These are phyloP conservation scores for Physaria fendleri DNA, from an alignment of 345 rosid species.

Conservation along the genomic window DNA sequence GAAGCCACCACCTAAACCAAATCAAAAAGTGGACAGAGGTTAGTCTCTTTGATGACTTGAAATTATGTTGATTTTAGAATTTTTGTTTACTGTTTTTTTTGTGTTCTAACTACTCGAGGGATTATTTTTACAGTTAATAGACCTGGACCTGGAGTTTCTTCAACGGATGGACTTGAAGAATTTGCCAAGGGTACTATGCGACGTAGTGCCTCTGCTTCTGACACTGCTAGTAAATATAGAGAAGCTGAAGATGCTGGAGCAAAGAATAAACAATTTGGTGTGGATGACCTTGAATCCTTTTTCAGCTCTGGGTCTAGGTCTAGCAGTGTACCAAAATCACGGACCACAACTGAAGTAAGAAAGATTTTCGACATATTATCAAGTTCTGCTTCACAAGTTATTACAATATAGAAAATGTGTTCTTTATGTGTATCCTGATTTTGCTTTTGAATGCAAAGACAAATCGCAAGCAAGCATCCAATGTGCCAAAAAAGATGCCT, in stretches of 20 bases:
- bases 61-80: neutral
- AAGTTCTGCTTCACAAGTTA: neutral
- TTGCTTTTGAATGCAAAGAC: constrained; percentile 32
- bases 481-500: constrained; percentile 35
- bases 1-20: constrained; percentile 66
- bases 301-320: constrained; percentile 46
- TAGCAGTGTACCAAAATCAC: constrained; percentile 68
- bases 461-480: constrained; percentile 33
- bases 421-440: constrained; percentile 9
- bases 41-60: constrained; percentile 14
- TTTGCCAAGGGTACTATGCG: constrained; percentile 53
- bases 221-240: constrained; percentile 35
- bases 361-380: neutral
- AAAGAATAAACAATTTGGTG: constrained; percentile 35
- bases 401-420: neutral
- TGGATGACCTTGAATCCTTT: constrained; percentile 63
- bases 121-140: constrained; percentile 42
- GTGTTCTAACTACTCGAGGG: constrained; percentile 12
- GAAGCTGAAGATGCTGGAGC: constrained; percentile 48
- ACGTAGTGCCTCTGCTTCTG: constrained; percentile 33
- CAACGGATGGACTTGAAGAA: constrained; percentile 67
- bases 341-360: constrained; percentile 49
- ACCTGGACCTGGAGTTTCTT: constrained; percentile 40
- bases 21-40: constrained; percentile 58
- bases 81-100: constrained; percentile 1